Base-by-base conservation (phyloP, 129 eudicot genomes). In the Logfia minima region DNA sequence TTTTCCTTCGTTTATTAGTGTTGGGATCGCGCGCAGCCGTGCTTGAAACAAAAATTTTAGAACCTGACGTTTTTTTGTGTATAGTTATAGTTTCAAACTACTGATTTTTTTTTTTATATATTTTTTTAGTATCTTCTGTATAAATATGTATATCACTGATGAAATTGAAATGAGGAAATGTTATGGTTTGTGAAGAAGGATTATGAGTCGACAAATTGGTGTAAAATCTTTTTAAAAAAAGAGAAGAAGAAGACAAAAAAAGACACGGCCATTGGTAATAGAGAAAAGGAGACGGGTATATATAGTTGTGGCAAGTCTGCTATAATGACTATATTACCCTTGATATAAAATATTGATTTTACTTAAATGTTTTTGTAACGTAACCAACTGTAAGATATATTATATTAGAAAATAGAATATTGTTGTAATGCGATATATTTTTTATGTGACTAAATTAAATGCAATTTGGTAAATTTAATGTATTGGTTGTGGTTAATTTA, bases 201-300 rank as follows among this genome's bases (percentile, higher is more conserved):
- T 59, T 22, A 59, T 58, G 22, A 39, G 1, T 62, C 17, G 43
- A 18, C 16, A 60, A 31, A 18, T 75, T 28, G 48, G 23, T 45
- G 45, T 62, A 2, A 68, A n/a, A 75, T 59, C 19, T 21, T 39
- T 37, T 5, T 22, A 17, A 23, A 16, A 7, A 6, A 41, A 67
- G 29, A 67, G 22, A 75, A 14, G 59, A 61, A 60, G 63, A 61
- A 52, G 68, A 77, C 51, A 18, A 21, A 32, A 39, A 77, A 28
- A 55, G 58, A 67, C 29, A 52, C 74, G 59, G 59, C 55, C 67
- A 67, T 66, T 66, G 16, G 39, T 28, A 1, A 75, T 8, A 29
- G 66, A 55, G 53, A 28, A 63, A 16, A 23, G 28, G 26, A 8
- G 48, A 39, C 48, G 2, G 79, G 72, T 63, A 43, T 28, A 45